Base-by-base conservation (phyloP, 768 basidiomycete genomes). In the Leccinum uliginosum region DNA sequence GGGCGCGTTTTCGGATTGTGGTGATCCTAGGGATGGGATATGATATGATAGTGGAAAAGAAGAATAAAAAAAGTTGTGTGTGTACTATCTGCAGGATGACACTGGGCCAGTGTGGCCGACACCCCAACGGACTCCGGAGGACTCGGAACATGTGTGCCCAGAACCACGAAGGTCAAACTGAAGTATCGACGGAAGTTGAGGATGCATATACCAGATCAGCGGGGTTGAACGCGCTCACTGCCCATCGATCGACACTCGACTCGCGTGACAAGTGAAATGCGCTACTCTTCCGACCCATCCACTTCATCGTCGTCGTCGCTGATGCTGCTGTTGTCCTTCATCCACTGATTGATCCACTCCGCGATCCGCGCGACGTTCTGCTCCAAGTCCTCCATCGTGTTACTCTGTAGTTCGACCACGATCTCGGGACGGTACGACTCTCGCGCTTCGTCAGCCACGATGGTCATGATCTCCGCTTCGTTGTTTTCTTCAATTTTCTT, bases 401-500 rank as follows among this genome's bases (percentile, higher is more conserved):
- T 88, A 69, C 90, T 93, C 57, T 80, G 73, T 24, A 98, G 76
- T 66, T 91, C 91, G 17, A 98, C 86, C 24, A 98, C 82, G 60
- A 96, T 89, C 70, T 91, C 87, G n/a, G 79, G 66, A 0, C 87
- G 81, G 71, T 98, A 99, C 0, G 93, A 91, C 38, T 85, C 84
- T 45, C 84, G 79, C 4, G 96, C 95, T 71, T 99, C 97, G 30
- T 91, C 87, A 11, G 89, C 75, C 35, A 97, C 86, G 51, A 94
- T 85, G 66, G 91, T 80, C 94, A 98, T 97, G 67, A 99, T 98
- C 75, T 99, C 97, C 12, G 95, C 94, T 66, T 95, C 89, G 71
- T 98, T 95, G 72, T 99, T 99, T 74, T 99, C 97, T 69, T 95
- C 90, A 5, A 99, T 92, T 74, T 99, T 99, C 70, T 91, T 91